A percentile compares a stretch with the other conserved stretches of the same genome.
Conservation (phyloP, 805 yeast species). For the Wickerhamomyces strasburgensis region DNA sequence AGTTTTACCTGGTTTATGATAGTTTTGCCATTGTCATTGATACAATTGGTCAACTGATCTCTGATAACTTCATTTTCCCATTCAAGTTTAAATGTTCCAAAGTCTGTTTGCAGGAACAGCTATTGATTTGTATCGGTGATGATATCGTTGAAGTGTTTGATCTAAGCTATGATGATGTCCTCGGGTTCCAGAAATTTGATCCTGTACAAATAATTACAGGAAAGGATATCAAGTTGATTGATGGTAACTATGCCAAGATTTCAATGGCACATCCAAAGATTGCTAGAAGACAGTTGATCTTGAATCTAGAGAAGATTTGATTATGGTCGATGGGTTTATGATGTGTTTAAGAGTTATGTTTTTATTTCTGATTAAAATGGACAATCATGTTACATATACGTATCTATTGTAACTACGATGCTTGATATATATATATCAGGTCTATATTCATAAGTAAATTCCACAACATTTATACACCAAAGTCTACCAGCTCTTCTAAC, state of each 20-base stretch:
- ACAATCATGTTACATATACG: no score
- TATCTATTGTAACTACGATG: no score
- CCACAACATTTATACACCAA: no score
- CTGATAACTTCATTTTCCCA: slow-evolving; percentile 34
- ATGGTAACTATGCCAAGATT: slow-evolving; percentile 35
- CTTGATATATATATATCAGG: no score
- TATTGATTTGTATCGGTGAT: slow-evolving; percentile 50
- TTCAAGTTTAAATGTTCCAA: slow-evolving; percentile 37
- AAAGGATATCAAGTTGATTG: slow-evolving; percentile 51
- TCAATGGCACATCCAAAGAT: slow-evolving; percentile 62
- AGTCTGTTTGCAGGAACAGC: slow-evolving; percentile 40
- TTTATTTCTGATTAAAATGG: no score
- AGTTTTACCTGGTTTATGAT: slow-evolving; percentile 61
- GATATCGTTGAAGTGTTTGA: slow-evolving; percentile 70
- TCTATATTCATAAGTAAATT: no score
- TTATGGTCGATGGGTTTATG: slow-evolving; percentile 1
- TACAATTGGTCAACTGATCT: slow-evolving; percentile 48
- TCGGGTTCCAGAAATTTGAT: slow-evolving; percentile 31
- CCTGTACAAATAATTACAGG: slow-evolving; percentile 70
- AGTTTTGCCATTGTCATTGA: slow-evolving; percentile 66
- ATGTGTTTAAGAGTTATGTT: no score
- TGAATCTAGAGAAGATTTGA: slow-evolving; percentile 28
- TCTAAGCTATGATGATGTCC: slow-evolving; percentile 39
- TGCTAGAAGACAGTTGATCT: slow-evolving; percentile 56
- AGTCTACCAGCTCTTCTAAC: neutral